Conservation (phyloP, 805 yeast genomes). For the Kuraishia borneana region DNA sequence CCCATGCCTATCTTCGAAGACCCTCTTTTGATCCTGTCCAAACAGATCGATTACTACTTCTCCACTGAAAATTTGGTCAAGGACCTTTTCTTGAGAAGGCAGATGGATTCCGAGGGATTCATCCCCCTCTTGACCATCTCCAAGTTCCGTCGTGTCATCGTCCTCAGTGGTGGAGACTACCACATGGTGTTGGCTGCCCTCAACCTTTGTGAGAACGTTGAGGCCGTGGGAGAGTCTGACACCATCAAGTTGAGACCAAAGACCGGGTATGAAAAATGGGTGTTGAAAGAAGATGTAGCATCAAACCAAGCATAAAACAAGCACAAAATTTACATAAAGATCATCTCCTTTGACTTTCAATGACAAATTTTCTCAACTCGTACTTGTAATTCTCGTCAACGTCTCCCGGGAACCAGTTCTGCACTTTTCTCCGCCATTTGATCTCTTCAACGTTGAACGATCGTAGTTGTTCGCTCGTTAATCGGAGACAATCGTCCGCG, state of each 20-base stretch:
- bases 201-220: constrained; percentile 33
- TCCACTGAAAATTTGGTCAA: constrained; percentile 77
- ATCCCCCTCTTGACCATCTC: constrained; percentile 53
- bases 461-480: not conserved
- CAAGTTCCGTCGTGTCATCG: constrained; percentile 65
- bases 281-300: constrained; percentile 43
- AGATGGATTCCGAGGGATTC: constrained; percentile 72
- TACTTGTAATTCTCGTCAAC: not conserved
- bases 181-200: constrained; percentile 44
- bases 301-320: not conserved
- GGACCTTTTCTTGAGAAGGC: constrained; percentile 72
- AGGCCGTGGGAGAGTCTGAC: constrained; percentile 25
- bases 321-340: not conserved
- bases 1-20: not conserved
- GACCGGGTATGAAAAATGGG: constrained; percentile 54
- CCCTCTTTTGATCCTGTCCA: constrained; percentile 16
- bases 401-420: constrained; percentile 18
- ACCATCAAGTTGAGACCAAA: constrained; percentile 53
- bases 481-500: not conserved
- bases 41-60: constrained; percentile 85
- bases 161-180: constrained; percentile 46
- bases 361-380: constrained; percentile 2
- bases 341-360: not conserved
- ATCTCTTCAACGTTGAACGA: constrained; percentile 13
- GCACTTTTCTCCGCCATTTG: constrained; percentile 23